Percentiles rank a stretch among this genome's conserved stretches.
These are phyloP conservation scores for Tricholoma flavovirens DNA, from an alignment of 768 basidiomycete species.

Conservation along the genomic window DNA sequence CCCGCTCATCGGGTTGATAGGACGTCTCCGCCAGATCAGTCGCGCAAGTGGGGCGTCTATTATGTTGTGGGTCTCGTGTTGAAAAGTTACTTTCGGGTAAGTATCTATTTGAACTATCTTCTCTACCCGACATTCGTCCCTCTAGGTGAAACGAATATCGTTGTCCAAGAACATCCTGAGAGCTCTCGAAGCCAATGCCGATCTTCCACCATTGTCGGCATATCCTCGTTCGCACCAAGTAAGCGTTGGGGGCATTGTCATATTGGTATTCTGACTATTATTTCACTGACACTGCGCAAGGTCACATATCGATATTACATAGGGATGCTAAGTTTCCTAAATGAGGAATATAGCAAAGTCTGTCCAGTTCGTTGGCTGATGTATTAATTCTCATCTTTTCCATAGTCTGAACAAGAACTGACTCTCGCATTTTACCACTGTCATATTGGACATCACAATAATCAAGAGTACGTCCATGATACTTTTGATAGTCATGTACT, in stretches of 20 bases:
- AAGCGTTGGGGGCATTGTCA: constrained; percentile 8
- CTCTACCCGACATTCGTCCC: background rate
- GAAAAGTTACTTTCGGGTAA: constrained; percentile 90
- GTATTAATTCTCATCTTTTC: background rate
- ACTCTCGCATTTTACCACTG: constrained; percentile 85
- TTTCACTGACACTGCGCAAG: constrained; percentile 33
- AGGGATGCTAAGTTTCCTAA: constrained; percentile 90
- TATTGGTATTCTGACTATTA: background rate
- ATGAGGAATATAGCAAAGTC: constrained; percentile 86
- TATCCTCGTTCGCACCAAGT: constrained; percentile 89
- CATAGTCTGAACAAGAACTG: constrained; percentile 79
- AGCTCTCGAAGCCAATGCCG: constrained; percentile 78
- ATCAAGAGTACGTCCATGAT: constrained; percentile 64
- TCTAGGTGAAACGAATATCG: constrained; percentile 84
- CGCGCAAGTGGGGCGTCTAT: constrained; percentile 89
- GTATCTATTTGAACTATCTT: constrained; percentile 22
- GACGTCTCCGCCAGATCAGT: constrained; percentile 63
- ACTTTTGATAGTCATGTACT: background rate
- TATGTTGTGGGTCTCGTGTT: constrained; percentile 86
- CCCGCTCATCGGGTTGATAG: constrained; percentile 26
- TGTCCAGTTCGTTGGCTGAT: constrained; percentile 6
- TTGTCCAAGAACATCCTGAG: constrained; percentile 89
- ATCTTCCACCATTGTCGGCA: constrained; percentile 68
- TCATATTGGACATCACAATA: constrained; percentile 58
- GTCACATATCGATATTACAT: constrained; percentile 94